These are phyloP conservation scores for Salvia hispanica DNA, from an alignment of 257 asterid genomes.

Conservation along the genomic window DNA sequence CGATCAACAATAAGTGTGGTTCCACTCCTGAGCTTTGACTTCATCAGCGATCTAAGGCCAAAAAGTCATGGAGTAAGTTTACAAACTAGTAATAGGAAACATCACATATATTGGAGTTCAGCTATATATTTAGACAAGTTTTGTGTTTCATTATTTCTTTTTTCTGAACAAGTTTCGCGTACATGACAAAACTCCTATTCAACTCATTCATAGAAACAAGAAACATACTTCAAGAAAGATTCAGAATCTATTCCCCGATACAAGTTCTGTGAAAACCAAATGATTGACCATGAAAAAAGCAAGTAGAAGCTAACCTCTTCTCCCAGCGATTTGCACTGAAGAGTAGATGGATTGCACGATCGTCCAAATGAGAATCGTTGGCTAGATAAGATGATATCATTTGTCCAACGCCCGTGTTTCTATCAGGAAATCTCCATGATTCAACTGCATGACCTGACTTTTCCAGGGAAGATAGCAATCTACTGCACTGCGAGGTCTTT, in stretches of 20 bases:
- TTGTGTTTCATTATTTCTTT: constrained; percentile 2
- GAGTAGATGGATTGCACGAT: constrained; percentile 86
- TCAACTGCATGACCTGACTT: constrained; percentile 75
- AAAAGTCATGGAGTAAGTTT: constrained; percentile 20
- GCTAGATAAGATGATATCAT: constrained; percentile 93
- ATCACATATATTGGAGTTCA: constrained; percentile 11
- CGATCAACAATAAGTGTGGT: constrained; percentile 83
- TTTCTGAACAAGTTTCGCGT: neutral
- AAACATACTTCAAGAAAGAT: neutral
- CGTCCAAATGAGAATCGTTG: constrained; percentile 78
- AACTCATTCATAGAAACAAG: neutral
- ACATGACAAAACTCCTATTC: neutral
- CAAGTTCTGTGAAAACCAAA: neutral
- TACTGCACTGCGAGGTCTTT: constrained; percentile 80
- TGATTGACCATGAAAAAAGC: neutral
- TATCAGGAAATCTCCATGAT: constrained; percentile 92
- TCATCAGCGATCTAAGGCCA: constrained; percentile 69
- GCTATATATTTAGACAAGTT: neutral
- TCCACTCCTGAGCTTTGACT: constrained; percentile 75
- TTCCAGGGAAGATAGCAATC: constrained; percentile 57
- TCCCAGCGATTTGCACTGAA: constrained; percentile 98
- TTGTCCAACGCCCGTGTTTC: constrained; percentile 85
- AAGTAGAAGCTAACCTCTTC: constrained; percentile 58
- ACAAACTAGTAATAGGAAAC: constrained; percentile 1
- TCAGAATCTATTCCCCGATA: constrained; percentile 1